A percentile compares a stretch with the other conserved stretches of the same genome.
Conservation (phyloP, 768 basidiomycete species). For the Paxillus involutus region DNA sequence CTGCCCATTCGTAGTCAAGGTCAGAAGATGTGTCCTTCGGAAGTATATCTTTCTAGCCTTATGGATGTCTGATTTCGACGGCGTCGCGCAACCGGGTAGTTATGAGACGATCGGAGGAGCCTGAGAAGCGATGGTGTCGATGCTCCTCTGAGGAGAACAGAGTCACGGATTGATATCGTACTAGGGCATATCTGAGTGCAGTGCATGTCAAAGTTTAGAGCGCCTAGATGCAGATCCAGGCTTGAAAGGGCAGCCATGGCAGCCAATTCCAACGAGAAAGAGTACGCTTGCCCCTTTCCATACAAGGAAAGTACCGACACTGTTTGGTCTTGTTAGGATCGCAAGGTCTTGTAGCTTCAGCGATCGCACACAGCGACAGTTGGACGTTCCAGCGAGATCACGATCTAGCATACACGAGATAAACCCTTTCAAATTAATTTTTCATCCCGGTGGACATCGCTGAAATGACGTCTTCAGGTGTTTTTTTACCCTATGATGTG, state of each 20-base stretch:
- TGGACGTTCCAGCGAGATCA: background rate
- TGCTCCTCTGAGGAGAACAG: background rate
- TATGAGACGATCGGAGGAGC: background rate
- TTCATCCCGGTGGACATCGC: constrained; percentile 6
- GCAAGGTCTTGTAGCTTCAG: background rate
- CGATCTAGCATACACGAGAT: background rate
- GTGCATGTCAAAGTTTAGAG: background rate
- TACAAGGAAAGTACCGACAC: background rate
- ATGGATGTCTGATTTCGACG: background rate
- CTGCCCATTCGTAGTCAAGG: background rate
- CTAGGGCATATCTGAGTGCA: background rate
- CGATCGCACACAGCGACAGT: background rate
- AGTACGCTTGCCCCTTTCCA: no score
- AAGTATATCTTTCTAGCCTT: background rate
- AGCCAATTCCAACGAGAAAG: background rate
- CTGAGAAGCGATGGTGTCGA: constrained; percentile 1
- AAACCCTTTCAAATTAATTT: background rate
- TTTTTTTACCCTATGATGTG: background rate
- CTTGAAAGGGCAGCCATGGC: background rate
- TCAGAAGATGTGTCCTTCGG: background rate
- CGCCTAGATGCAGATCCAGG: background rate
- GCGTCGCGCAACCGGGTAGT: background rate
- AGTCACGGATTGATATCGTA: background rate
- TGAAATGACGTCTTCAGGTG: background rate
- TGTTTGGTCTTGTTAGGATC: constrained; percentile 2